Evolutionary conservation across 2,329 filamentous ascomycete genomes (phyloP).

Genomic region (Lachnellula occidentalis): DNA sequence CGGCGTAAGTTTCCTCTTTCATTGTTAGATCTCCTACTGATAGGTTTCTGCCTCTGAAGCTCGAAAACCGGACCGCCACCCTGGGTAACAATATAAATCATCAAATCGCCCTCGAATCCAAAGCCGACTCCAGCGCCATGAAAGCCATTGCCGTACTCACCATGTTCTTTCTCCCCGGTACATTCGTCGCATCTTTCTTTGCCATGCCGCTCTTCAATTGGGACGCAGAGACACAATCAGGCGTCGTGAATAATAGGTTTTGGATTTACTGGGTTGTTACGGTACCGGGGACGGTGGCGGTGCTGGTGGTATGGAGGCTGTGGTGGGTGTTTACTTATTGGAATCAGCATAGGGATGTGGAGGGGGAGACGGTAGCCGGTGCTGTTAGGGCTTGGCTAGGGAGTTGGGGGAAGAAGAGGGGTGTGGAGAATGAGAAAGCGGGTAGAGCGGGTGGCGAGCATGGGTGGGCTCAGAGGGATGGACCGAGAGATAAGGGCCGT

Average conservation of each 20-base stretch:
- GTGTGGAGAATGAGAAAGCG: not conserved
- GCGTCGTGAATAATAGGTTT: not conserved
- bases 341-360: not conserved
- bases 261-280: constrained; percentile 7
- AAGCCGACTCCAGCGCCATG: constrained; percentile 4
- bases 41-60: not conserved
- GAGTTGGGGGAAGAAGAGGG: not conserved
- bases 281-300: constrained; percentile 1
- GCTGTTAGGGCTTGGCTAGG: not conserved
- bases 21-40: not conserved
- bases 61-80: not conserved
- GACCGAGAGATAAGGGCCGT: not conserved
- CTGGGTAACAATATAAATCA: not conserved
- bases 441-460: not conserved
- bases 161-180: constrained; percentile 9
- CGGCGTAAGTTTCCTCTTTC: not conserved
- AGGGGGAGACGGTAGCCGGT: not conserved
- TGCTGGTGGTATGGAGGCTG: constrained; percentile 1
- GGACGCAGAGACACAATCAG: not conserved
- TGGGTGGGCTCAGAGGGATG: not conserved
- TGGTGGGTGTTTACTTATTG: not conserved
- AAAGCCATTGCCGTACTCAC: constrained; percentile 12
- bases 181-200: constrained; percentile 4
- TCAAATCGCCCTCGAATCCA: not conserved
- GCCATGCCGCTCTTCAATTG: constrained; percentile 12